Evolutionary conservation across 345 rosid species (phyloP), one percentile per base, ranked within the genome.

Genomic region (Pugionium dolabratum): DNA sequence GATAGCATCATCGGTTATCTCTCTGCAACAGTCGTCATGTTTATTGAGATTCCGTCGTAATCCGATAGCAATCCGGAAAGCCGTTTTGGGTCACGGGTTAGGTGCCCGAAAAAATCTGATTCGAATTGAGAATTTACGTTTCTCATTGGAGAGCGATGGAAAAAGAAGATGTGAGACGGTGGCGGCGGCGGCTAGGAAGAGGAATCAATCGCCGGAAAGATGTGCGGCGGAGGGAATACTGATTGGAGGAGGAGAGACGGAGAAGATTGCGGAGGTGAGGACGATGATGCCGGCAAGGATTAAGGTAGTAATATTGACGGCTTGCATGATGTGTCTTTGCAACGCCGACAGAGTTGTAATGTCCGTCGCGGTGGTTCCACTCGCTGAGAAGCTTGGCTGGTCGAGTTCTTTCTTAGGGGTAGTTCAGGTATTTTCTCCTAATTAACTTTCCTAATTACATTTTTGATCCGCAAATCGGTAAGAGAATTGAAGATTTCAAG

Each of bases 321-420:
- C 97, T 26, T 78, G 76, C 32, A 91, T 82, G 18, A 80, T 93
- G 97, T 85, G 97, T 74, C 79, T 93, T 1, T 90, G 97, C 74
- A 93, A 93, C 83, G 98, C 99, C 3, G 98, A 91, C 33, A 74
- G 95, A 41, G 90, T 88, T 30, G 92, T 91, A 4, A 91, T 91
- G 99, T 93, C 99, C 0, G 96, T 93, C 0, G 86, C 99, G 31
- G 71, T 90, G 43, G 99, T 93, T 51, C 99, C 99, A 10, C 89
- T 93, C 2, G 97, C 98, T 29, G 83, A 88, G 5, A 83, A 84
- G 64, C 71, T 66, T 60, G 95, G 92, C 1, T 93, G 99, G 98
- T 93, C 97, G 61, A 93, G 80, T 66, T 77, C 91, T 41, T 93
- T 93, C 74, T 49, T 90, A 48, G 98, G 98, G 76, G 79, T 90